Conservation (phyloP, 2,329 filamentous ascomycete species). For the Ustilaginoidea virens region DNA sequence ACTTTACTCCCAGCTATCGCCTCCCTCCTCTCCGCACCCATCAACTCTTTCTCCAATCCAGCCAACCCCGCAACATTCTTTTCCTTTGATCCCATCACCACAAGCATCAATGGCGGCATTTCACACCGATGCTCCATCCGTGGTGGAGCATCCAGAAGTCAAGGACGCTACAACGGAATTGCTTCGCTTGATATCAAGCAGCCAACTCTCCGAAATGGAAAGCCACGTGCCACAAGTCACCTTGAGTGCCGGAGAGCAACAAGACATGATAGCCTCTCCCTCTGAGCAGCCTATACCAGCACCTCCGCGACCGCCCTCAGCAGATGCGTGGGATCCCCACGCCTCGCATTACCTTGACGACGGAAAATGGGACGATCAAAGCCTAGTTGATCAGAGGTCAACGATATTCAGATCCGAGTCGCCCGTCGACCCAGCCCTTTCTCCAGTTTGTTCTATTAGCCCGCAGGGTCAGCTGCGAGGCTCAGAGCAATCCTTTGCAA, state of each 20-base stretch:
- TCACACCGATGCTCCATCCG: slow-evolving; percentile 2
- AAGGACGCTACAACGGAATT: slow-evolving; percentile 16
- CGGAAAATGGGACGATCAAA: slow-evolving; percentile 8
- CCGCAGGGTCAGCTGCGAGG: background rate
- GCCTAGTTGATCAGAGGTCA: slow-evolving; percentile 9
- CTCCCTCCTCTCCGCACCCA: slow-evolving; percentile 11
- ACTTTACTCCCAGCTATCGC: slow-evolving; percentile 13
- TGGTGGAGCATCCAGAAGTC: slow-evolving; percentile 6
- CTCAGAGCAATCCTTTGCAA: slow-evolving; percentile 1
- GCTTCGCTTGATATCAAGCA: slow-evolving; percentile 10
- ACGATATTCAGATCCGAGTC: slow-evolving; percentile 5
- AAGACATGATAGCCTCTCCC: slow-evolving; percentile 2
- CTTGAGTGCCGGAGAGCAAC: background rate
- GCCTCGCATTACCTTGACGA: slow-evolving; percentile 9
- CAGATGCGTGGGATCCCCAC: slow-evolving; percentile 27
- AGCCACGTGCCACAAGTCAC: background rate
- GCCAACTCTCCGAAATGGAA: background rate
- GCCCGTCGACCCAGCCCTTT: slow-evolving; percentile 7
- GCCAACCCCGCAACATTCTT: background rate
- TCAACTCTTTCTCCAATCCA: slow-evolving; percentile 5
- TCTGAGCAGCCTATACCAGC: slow-evolving; percentile 9
- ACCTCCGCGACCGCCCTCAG: slow-evolving; percentile 21
- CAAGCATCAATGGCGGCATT: slow-evolving; percentile 4
- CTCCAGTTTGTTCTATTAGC: slow-evolving; percentile 2
- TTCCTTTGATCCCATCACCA: background rate